Evolutionary conservation across 129 eudicot species (phyloP).

Genomic region (Ambrosia artemisiifolia): DNA sequence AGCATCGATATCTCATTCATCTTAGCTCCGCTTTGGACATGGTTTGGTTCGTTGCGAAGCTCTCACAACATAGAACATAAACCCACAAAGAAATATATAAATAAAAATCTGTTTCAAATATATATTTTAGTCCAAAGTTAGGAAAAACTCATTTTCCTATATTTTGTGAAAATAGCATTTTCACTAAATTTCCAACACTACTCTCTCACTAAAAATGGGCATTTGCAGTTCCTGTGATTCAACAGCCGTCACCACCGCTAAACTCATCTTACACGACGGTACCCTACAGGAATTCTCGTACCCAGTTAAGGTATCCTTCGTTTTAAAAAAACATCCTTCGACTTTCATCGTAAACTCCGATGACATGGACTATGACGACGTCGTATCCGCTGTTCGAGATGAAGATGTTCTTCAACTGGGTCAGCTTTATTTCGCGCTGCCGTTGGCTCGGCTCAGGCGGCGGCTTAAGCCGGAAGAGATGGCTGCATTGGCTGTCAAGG

Average conservation of each 20-base stretch:
- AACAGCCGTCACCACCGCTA: conserved; percentile 63
- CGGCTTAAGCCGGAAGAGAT: conserved; percentile 71
- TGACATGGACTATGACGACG: conserved; percentile 81
- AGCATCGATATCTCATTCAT: too few relatives aligned
- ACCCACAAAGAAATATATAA: too few relatives aligned
- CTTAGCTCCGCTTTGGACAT: too few relatives aligned
- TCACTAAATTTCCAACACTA: too few relatives aligned
- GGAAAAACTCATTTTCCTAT: too few relatives aligned
- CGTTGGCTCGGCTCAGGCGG: conserved; percentile 40
- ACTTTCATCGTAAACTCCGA: conserved; percentile 70
- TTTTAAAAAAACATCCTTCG: conserved; percentile 51
- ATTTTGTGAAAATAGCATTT: too few relatives aligned
- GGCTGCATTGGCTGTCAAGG: conserved; percentile 94
- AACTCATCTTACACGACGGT: conserved; percentile 57
- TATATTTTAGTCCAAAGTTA: too few relatives aligned
- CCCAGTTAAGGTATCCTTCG: conserved; percentile 61
- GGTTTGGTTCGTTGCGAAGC: too few relatives aligned
- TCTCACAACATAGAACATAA: too few relatives aligned
- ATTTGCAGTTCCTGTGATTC: conserved; percentile 74
- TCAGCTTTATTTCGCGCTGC: conserved; percentile 66
- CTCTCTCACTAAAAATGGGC: conserved; percentile 47
- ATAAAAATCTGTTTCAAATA: too few relatives aligned
- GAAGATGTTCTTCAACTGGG: conserved; percentile 64
- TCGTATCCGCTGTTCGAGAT: conserved; percentile 50
- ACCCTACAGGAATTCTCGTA: conserved; percentile 60